These are phyloP conservation scores for Coemansia sp. DNA, from an alignment of 192 early-diverging fungal genomes.

Conservation along the genomic window DNA sequence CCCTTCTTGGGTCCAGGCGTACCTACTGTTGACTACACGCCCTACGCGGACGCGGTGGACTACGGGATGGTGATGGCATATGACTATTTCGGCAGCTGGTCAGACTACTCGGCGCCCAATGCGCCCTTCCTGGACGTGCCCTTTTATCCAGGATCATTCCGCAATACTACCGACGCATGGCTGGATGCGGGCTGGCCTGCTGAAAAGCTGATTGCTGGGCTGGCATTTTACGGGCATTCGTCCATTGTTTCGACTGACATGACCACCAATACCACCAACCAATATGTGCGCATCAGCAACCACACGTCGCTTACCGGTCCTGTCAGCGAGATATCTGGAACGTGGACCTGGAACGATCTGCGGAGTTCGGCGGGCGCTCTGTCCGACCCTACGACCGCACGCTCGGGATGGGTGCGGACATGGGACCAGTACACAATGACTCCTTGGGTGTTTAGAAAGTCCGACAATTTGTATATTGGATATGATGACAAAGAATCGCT, in stretches of 20 bases:
- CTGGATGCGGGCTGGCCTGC: slow-evolving; percentile 61
- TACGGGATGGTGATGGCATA: slow-evolving; percentile 72
- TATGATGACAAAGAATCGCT: slow-evolving; percentile 73
- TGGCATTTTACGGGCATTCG: slow-evolving; percentile 66
- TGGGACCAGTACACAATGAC: slow-evolving; percentile 66
- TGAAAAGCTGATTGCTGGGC: slow-evolving; percentile 62
- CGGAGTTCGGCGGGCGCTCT: slow-evolving; percentile 56
- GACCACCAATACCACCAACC: slow-evolving; percentile 39
- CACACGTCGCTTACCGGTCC: slow-evolving; percentile 55
- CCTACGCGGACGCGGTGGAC: slow-evolving; percentile 61
- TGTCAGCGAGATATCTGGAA: slow-evolving; percentile 57
- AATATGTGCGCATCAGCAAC: slow-evolving; percentile 52
- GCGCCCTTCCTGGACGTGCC: slow-evolving; percentile 48
- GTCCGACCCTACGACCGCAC: slow-evolving; percentile 31
- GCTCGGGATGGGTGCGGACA: slow-evolving; percentile 61
- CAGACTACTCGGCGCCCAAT: slow-evolving; percentile 56
- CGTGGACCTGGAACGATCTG: slow-evolving; percentile 68
- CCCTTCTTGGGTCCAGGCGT: slow-evolving; percentile 61
- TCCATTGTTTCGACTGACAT: slow-evolving; percentile 38
- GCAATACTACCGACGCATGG: slow-evolving; percentile 58
- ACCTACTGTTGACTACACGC: slow-evolving; percentile 57
- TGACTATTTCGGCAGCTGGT: slow-evolving; percentile 67
- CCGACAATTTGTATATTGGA: slow-evolving; percentile 61
- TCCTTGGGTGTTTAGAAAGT: slow-evolving; percentile 71
- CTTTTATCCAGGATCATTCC: slow-evolving; percentile 51